These are phyloP conservation scores for Candida taoyuanica DNA, from an alignment of 805 yeast species.

Conservation along the genomic window DNA sequence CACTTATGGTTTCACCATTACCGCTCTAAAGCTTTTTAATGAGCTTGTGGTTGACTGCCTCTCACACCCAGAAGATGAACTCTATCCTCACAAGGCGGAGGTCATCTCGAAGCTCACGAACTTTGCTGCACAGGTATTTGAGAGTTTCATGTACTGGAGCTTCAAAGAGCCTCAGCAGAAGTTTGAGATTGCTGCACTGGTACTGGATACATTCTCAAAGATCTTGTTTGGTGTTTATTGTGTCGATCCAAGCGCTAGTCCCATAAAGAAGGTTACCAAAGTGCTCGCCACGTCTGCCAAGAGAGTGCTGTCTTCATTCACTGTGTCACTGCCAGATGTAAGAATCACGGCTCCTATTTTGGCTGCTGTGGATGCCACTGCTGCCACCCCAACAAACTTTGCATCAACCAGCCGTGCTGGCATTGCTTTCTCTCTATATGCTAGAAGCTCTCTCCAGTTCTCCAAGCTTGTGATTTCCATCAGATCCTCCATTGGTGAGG, in stretches of 20 bases:
- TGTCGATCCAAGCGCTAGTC: constrained; percentile 37
- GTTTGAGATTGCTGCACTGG: constrained; percentile 52
- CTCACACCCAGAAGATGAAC: constrained; percentile 34
- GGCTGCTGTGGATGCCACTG: constrained; percentile 43
- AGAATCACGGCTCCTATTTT: constrained; percentile 54
- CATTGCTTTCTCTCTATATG: constrained; percentile 45
- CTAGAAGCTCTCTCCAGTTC: constrained; percentile 48
- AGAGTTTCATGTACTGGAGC: constrained; percentile 68
- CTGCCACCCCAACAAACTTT: constrained; percentile 32
- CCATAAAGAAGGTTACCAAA: constrained; percentile 39
- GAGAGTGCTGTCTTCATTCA: constrained; percentile 50
- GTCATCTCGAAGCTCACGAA: constrained; percentile 50
- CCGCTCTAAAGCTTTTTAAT: constrained; percentile 51
- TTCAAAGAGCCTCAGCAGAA: constrained; percentile 54
- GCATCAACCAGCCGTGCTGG: constrained; percentile 42
- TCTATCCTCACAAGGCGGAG: constrained; percentile 40
- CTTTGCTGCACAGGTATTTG: constrained; percentile 66
- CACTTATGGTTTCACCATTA: constrained; percentile 57
- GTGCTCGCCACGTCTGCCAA: constrained; percentile 49
- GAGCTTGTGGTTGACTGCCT: constrained; percentile 47
- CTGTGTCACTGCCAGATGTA: constrained; percentile 45
- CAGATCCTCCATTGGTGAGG: constrained; percentile 43
- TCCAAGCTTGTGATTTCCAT: constrained; percentile 52
- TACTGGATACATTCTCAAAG: constrained; percentile 50
- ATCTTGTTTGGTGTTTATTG: constrained; percentile 53